phyloP scores from a whole-genome alignment of 768 basidiomycete genomes.

The Udeniomyces megalosporus region DNA sequence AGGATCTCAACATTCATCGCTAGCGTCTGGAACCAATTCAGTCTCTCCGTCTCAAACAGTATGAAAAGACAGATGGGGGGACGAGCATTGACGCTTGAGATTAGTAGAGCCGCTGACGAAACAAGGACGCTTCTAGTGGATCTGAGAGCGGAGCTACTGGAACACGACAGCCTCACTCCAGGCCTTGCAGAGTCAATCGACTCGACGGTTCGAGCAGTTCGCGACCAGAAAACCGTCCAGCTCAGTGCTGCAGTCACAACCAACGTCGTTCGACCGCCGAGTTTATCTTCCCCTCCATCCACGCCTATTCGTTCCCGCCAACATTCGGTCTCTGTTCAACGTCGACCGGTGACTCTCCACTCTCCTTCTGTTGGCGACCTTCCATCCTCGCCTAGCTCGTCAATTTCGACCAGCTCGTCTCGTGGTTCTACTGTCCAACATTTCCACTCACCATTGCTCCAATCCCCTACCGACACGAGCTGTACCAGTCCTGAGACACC shows the following conservation, averaged over 20 bases:
- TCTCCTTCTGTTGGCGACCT: no score
- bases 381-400: no score
- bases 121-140: not conserved
- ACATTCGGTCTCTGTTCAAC: no score
- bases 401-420: no score
- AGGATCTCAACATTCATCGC: not conserved
- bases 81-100: not conserved
- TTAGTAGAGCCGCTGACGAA: not conserved
- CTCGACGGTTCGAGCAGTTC: not conserved
- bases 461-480: no score
- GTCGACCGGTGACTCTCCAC: no score
- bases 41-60: not conserved
- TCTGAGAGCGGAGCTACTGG: not conserved
- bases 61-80: not conserved
- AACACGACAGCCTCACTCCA: not conserved
- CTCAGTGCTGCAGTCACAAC: not conserved
- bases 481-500: no score
- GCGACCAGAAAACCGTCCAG: not conserved
- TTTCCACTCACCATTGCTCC: no score
- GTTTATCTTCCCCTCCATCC: no score
- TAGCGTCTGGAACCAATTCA: not conserved
- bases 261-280: no score
- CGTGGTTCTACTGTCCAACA: no score
- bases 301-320: no score
- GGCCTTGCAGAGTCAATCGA: not conserved